Percentiles rank a stretch among this genome's conserved stretches.
These are phyloP conservation scores for Curvularia hawaiiensis DNA, from an alignment of 2,329 filamentous ascomycete genomes.

Conservation along the genomic window DNA sequence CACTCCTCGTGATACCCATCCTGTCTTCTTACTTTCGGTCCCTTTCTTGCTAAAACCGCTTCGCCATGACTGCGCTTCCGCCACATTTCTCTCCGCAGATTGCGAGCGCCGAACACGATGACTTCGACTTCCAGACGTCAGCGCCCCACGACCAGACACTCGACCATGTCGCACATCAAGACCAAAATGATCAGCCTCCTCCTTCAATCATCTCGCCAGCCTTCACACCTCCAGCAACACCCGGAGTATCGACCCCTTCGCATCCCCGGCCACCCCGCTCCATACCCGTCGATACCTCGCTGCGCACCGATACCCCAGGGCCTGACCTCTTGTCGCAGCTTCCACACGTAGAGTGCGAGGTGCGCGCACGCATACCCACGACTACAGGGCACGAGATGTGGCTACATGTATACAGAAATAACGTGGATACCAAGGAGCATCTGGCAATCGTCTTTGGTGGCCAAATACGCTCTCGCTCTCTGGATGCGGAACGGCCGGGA, in stretches of 20 bases:
- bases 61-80: conserved; percentile 57
- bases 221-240: conserved; percentile 49
- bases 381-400: conserved; percentile 95
- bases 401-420: conserved; percentile 91
- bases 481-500: conserved; percentile 73
- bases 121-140: conserved; percentile 41
- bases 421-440: conserved; percentile 93
- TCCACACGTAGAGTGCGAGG: conserved; percentile 89
- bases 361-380: conserved; percentile 92
- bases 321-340: conserved; percentile 76
- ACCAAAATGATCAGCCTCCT: conserved; percentile 30
- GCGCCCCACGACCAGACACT: conserved; percentile 27
- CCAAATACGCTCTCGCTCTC: conserved; percentile 72
- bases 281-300: conserved; percentile 50
- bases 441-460: conserved; percentile 95
- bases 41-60: background rate
- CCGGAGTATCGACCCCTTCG: conserved; percentile 42
- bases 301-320: conserved; percentile 53
- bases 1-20: background rate
- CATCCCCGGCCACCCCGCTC: conserved; percentile 45
- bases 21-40: background rate
- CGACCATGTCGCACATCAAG: conserved; percentile 9
- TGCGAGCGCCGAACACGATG: conserved; percentile 48
- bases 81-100: conserved; percentile 61
- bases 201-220: conserved; percentile 56